phyloP scores from a whole-genome alignment of 1,139 yeast genomes.

The Groenewaldozyma sp. region DNA sequence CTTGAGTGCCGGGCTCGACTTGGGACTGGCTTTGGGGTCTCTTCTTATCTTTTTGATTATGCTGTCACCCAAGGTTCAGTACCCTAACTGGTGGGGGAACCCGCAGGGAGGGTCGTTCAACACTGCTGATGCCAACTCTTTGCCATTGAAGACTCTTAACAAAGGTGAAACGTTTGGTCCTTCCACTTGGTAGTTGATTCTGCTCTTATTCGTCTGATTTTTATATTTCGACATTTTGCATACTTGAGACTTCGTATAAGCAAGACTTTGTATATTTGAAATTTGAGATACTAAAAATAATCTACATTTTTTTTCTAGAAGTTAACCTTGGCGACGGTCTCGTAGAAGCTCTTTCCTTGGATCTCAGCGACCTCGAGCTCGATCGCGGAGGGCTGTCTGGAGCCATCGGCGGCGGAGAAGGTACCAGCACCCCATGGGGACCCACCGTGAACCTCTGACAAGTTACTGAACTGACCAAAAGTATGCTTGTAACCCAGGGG shows the following conservation, averaged over 20 bases:
- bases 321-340: constrained; percentile 28
- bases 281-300: no score
- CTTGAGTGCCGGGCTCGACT: constrained; percentile 48
- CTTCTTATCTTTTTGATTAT: constrained; percentile 40
- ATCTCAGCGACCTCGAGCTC: constrained; percentile 54
- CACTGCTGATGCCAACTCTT: constrained; percentile 18
- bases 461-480: constrained; percentile 48
- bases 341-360: constrained; percentile 60
- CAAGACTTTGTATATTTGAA: no score
- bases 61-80: constrained; percentile 29
- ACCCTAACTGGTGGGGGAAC: constrained; percentile 53
- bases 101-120: constrained; percentile 18
- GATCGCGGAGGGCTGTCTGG: constrained; percentile 57
- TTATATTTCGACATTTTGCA: no score
- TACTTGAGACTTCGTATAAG: no score
- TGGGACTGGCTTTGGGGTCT: constrained; percentile 46
- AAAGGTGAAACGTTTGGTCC: constrained; percentile 24
- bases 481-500: constrained; percentile 71
- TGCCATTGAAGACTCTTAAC: constrained; percentile 16
- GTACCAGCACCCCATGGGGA: constrained; percentile 90
- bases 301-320: constrained; percentile 5
- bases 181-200: constrained; percentile 19
- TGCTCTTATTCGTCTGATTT: no score
- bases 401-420: constrained; percentile 70
- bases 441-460: constrained; percentile 70